phyloP scores from a whole-genome alignment of 2,329 filamentous ascomycete species.

The Diaporthe caulivora region DNA sequence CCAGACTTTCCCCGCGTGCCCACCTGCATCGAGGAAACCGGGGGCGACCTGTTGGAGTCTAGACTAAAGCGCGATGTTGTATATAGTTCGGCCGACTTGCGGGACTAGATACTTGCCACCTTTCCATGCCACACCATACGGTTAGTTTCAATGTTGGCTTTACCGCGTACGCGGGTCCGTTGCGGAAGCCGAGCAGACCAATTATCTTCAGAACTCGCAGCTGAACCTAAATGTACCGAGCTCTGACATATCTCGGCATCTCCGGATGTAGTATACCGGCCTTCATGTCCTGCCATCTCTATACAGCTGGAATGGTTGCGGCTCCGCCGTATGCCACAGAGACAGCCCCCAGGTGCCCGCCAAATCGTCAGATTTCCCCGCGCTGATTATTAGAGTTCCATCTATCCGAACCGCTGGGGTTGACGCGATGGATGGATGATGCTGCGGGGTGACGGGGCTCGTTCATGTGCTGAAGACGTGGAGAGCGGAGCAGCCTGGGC shows the following conservation, averaged over 20 bases:
- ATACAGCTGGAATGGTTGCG: not conserved
- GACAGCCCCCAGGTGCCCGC: not conserved
- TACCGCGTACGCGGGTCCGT: not conserved
- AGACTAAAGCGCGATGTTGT: not conserved
- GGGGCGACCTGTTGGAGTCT: not conserved
- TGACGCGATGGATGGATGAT: not conserved
- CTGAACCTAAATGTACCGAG: not conserved
- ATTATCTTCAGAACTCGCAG: not conserved
- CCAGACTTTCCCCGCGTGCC: slow-evolving; percentile 23
- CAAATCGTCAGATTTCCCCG: not conserved
- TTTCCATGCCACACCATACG: not conserved
- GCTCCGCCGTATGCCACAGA: slow-evolving; percentile 1
- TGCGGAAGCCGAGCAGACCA: slow-evolving; percentile 9
- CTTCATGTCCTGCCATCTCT: not conserved
- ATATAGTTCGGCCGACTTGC: not conserved
- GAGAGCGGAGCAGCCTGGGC: slow-evolving; percentile 9
- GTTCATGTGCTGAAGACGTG: not conserved
- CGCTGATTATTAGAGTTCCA: slow-evolving; percentile 5
- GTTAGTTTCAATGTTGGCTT: not conserved
- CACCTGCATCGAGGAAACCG: slow-evolving; percentile 14
- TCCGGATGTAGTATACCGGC: slow-evolving; percentile 19
- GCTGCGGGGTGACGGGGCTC: not conserved
- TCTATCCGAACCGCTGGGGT: slow-evolving; percentile 21
- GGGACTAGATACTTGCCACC: not conserved
- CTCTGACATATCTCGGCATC: not conserved